Conservation (phyloP, 2,329 filamentous ascomycete genomes). For the Amauroascus niger region DNA sequence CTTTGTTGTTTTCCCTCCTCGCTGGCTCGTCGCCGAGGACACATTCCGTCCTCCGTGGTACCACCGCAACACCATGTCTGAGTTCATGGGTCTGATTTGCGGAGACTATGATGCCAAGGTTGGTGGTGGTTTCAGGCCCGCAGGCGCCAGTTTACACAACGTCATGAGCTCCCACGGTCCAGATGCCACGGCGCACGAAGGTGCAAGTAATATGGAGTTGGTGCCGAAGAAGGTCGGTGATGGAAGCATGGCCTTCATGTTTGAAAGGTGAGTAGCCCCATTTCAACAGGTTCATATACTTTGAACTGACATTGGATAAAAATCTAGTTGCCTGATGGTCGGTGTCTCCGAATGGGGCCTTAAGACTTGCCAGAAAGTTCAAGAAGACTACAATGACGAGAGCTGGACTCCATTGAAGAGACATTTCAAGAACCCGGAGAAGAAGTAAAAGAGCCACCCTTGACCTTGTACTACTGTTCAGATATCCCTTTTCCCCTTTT, state of each 20-base stretch:
- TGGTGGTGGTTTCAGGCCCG: slow-evolving; percentile 50
- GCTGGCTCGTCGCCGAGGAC: slow-evolving; percentile 53
- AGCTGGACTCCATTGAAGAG: slow-evolving; percentile 64
- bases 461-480: neutral
- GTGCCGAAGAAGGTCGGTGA: slow-evolving; percentile 49
- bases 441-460: slow-evolving; percentile 19
- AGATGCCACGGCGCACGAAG: slow-evolving; percentile 48
- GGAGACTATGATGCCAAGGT: slow-evolving; percentile 54
- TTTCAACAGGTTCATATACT: neutral
- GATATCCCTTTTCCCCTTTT: neutral
- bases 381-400: slow-evolving; percentile 66
- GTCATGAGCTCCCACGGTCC: slow-evolving; percentile 61
- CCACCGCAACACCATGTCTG: slow-evolving; percentile 56
- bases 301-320: slow-evolving; percentile 4
- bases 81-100: slow-evolving; percentile 56
- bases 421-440: slow-evolving; percentile 49
- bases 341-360: slow-evolving; percentile 65
- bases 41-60: slow-evolving; percentile 56
- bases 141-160: slow-evolving; percentile 56
- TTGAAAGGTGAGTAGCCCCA: slow-evolving; percentile 42
- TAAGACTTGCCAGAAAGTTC: slow-evolving; percentile 59
- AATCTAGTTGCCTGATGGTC: slow-evolving; percentile 51
- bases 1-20: slow-evolving; percentile 56
- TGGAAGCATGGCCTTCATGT: slow-evolving; percentile 56
- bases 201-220: slow-evolving; percentile 44